phyloP scores from a whole-genome alignment of 1,139 yeast species.

The Keqinozyma sinolaborantium region DNA sequence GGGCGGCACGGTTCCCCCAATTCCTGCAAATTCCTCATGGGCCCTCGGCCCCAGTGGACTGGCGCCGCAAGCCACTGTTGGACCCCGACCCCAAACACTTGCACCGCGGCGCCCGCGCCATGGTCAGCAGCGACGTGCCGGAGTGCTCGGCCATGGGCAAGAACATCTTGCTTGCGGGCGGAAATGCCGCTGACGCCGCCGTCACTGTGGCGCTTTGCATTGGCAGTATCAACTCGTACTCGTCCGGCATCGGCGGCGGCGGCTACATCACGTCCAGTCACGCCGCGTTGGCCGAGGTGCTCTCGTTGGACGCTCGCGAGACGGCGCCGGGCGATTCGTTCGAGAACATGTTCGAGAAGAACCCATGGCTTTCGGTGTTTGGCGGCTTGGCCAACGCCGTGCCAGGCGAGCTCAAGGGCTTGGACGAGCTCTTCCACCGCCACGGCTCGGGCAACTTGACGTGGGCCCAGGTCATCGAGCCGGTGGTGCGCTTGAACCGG shows the following conservation, averaged over 20 bases:
- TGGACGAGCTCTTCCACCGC: constrained; percentile 51
- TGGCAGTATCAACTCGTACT: constrained; percentile 77
- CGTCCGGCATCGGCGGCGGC: constrained; percentile 95
- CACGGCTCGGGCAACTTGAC: constrained; percentile 70
- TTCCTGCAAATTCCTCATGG: neutral
- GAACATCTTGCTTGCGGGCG: constrained; percentile 58
- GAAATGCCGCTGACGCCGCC: constrained; percentile 89
- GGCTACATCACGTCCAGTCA: constrained; percentile 62
- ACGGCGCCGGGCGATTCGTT: constrained; percentile 68
- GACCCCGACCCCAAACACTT: constrained; percentile 27
- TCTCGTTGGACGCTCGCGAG: constrained; percentile 85
- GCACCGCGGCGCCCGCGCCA: constrained; percentile 43
- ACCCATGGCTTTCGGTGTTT: constrained; percentile 46
- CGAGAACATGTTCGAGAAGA: constrained; percentile 61
- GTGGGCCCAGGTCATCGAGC: constrained; percentile 75
- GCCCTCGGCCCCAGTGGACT: neutral
- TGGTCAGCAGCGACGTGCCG: constrained; percentile 75
- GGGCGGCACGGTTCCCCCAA: neutral
- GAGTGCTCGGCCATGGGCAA: constrained; percentile 70
- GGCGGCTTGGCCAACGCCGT: constrained; percentile 86
- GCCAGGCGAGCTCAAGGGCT: constrained; percentile 89
- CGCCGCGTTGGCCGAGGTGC: constrained; percentile 36
- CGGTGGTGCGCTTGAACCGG: constrained; percentile 67
- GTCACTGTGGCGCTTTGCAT: constrained; percentile 86
- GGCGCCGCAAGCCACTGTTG: constrained; percentile 23